These are phyloP conservation scores for Moricandia arvensis DNA, from an alignment of 345 rosid genomes.

Conservation along the genomic window DNA sequence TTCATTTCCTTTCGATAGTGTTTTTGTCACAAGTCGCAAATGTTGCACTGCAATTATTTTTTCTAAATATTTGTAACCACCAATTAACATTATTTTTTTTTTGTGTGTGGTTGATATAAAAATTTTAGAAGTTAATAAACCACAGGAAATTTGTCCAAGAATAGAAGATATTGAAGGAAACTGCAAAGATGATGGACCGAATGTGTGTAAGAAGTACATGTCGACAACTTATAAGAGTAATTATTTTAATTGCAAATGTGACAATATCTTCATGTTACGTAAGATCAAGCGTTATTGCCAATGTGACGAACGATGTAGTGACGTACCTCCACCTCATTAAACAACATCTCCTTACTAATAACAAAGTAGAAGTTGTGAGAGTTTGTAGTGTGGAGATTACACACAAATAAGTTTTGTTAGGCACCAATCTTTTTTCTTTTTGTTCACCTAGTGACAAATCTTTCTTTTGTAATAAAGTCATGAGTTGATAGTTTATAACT, in stretches of 20 bases:
- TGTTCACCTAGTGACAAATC: too few species aligned
- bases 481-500: background rate
- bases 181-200: background rate
- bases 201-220: background rate
- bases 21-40: background rate
- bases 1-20: background rate
- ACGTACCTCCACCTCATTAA: background rate
- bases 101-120: background rate
- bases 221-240: background rate
- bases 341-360: background rate
- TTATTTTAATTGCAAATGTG: conserved; percentile 10
- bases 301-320: background rate
- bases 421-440: too few species aligned
- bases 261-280: conserved; percentile 16
- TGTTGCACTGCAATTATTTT: background rate
- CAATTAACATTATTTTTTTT: background rate
- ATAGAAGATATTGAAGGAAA: conserved; percentile 17
- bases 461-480: background rate
- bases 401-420: background rate
- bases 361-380: background rate
- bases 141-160: background rate
- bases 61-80: background rate
- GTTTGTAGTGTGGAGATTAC: background rate
- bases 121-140: background rate
- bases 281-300: conserved; percentile 14